Evolutionary conservation across 108 stramenopile genomes (phyloP), one percentile per base, ranked within the genome.

Genomic region (Discostella pseudostelligera): DNA sequence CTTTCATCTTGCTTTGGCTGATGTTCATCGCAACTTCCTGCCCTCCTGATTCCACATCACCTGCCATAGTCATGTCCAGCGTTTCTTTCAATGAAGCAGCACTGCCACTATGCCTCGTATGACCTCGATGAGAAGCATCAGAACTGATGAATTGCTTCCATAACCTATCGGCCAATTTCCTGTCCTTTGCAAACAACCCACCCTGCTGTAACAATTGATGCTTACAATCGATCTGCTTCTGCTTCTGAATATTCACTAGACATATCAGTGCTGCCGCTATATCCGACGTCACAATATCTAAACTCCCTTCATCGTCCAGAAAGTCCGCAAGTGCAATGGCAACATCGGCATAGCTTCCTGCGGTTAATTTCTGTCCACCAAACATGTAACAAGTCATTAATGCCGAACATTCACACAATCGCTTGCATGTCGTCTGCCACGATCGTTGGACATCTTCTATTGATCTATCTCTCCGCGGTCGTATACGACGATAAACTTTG

Each of bases 311-410:
- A 17, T 86, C 87, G 39, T 89, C 87, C 22, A 92, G 71, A 70
- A 92, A 95, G 61, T 92, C 89, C 14, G 94, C 81, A 69, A 95
- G 46, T 8, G 87, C 89, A 25, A 83, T 65, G 2, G 93, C 87
- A 0, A 91, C 83, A 59, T 88, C 85, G 14, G 63, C 77, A 70
- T 87, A 88, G 55, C 68, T 58, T 28, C 67, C 64, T 11, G 72
- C 59, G 14, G 77, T 56, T 39, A 88, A 59, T 16, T 88, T 84
- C 29, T 81, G 76, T 36, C 93, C 93, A 14, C 93, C 93, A 70
- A 92, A 95, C 42, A 95, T 42, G 61, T 81, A 95, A 57, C 93
- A 95, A 10, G 90, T 95, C 46, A 81, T 62, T 11, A 81, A 54
- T 0, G 73, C 59, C 14, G 82, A 59, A 39, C 81, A 90, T 55